phyloP scores from a whole-genome alignment of 495 filamentous ascomycete species.

The Aspergillus indologenus region DNA sequence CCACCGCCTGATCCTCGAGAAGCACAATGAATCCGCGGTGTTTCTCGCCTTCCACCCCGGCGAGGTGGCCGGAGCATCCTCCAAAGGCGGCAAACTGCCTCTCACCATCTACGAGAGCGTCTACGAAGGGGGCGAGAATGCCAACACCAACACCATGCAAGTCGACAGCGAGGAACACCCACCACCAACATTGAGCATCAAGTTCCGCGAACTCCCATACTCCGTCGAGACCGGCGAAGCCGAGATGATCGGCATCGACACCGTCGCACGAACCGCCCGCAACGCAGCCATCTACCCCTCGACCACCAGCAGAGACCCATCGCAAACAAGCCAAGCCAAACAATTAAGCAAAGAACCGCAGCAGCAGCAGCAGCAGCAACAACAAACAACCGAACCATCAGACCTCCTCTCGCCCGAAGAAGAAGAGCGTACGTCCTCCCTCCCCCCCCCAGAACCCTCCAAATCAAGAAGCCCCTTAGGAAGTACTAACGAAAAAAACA shows the following conservation, averaged over 20 bases:
- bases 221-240: conserved; percentile 89
- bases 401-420: conserved; percentile 67
- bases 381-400: conserved; percentile 24
- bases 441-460: neutral
- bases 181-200: conserved; percentile 50
- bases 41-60: conserved; percentile 81
- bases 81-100: conserved; percentile 73
- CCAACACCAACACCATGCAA: conserved; percentile 64
- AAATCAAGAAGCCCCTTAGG: neutral
- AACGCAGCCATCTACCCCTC: conserved; percentile 62
- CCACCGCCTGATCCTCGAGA: conserved; percentile 68
- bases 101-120: conserved; percentile 87
- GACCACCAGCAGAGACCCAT: conserved; percentile 9
- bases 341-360: conserved; percentile 8
- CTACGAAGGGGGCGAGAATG: conserved; percentile 62
- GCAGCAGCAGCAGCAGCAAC: neutral
- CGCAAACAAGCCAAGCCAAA: no score
- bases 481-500: conserved; percentile 17
- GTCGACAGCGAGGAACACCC: conserved; percentile 61
- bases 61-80: conserved; percentile 43
- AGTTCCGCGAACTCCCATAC: conserved; percentile 81
- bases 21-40: conserved; percentile 81
- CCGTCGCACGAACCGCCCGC: conserved; percentile 76
- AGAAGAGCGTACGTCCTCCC: conserved; percentile 59
- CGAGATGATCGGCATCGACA: conserved; percentile 96